A percentile compares a stretch with the other conserved stretches of the same genome.
Conservation (phyloP, 208 protist species). For the Trichomonas tenax region DNA sequence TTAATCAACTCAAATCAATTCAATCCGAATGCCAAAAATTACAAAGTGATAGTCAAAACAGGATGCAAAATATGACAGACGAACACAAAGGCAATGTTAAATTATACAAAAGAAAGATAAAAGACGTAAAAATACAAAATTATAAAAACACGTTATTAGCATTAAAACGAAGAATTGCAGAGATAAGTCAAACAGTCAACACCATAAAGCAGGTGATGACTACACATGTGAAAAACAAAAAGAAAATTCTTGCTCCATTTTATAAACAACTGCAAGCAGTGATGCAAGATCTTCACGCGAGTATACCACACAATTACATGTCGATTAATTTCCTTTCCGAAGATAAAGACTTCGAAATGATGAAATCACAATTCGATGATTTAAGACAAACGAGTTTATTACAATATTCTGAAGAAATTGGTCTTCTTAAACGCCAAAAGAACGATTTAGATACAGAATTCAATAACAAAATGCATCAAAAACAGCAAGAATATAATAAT, state of each 20-base stretch:
- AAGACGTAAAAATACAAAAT: not conserved
- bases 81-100: not conserved
- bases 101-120: not conserved
- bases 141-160: not conserved
- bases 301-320: not conserved
- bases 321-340: not conserved
- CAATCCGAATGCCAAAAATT: not conserved
- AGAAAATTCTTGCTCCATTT: not conserved
- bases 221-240: not conserved
- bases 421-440: not conserved
- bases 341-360: not conserved
- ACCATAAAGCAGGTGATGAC: not conserved
- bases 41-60: not conserved
- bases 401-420: not conserved
- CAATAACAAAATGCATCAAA: not conserved
- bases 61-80: not conserved
- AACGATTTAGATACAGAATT: not conserved
- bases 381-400: not conserved
- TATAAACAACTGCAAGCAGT: not conserved
- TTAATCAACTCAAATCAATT: not conserved
- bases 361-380: not conserved
- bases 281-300: not conserved
- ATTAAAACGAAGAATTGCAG: not conserved
- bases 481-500: not conserved
- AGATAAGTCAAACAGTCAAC: not conserved